Percentiles rank a stretch among this genome's conserved stretches.
phyloP scores from a whole-genome alignment of 2,329 filamentous ascomycete genomes.

The Lachnellula suecica region DNA sequence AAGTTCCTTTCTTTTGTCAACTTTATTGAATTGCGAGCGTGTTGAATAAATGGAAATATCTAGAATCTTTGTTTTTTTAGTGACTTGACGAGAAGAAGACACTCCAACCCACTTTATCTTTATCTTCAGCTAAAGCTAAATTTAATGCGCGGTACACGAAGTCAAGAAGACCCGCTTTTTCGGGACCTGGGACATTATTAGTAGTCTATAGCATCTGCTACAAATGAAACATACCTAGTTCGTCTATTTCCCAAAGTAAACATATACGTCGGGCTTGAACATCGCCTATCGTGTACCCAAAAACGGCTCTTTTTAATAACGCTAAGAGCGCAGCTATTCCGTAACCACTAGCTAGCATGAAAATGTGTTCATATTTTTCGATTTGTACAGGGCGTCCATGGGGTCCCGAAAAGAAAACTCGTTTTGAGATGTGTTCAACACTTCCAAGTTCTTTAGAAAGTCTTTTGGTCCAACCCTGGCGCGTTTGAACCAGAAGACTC shows the following conservation, averaged over 20 bases:
- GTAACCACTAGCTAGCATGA: constrained; percentile 37
- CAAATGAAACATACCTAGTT: no score
- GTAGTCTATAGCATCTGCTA: no score
- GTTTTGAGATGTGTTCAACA: constrained; percentile 7
- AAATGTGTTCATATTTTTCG: constrained; percentile 30
- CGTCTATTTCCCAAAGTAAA: constrained; percentile 38
- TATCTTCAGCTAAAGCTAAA: no score
- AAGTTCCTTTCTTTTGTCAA: no score
- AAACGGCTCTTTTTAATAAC: constrained; percentile 37
- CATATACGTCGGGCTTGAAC: constrained; percentile 30
- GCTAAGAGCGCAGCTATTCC: constrained; percentile 34
- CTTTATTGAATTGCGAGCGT: no score
- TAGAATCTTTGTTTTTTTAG: no score
- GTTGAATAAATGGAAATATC: no score
- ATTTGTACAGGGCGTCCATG: constrained; percentile 31
- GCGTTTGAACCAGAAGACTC: constrained; percentile 34
- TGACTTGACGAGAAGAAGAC: no score
- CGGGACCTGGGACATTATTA: no score
- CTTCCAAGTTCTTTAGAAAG: constrained; percentile 19
- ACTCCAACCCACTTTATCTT: no score
- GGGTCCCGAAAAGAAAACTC: constrained; percentile 34
- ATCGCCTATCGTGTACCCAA: constrained; percentile 33
- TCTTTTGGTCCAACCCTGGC: constrained; percentile 28
- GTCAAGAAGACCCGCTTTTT: no score
- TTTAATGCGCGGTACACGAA: no score